Base-by-base conservation (phyloP, 345 rosid species). In the Lenwebbia sp. region DNA sequence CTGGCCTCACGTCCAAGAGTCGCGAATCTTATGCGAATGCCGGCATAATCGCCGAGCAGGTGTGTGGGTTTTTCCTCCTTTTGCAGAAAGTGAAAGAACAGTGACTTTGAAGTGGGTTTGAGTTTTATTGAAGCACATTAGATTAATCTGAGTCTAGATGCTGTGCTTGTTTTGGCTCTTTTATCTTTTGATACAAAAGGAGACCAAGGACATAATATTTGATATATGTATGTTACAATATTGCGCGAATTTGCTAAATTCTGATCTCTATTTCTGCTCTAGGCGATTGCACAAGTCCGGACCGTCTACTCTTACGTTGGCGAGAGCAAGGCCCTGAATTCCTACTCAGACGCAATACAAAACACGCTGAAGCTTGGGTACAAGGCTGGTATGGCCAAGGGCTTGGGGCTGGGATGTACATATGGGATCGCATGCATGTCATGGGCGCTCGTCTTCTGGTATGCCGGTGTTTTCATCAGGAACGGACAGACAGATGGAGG, bases 381-480 rank as follows among this genome's bases (percentile, higher is more conserved):
- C 89, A 98, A 96, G 91, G 99, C 99, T 33, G 99, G 99, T 22
- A 95, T 98, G 99, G 99, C 99, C 85, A 98, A 98, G 91, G 99
- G 99, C 9, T 92, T 98, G 90, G 99, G 99, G 30, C 91, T 98
- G 37, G 99, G 99, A 87, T 98, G 99, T 88, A 98, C 99, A 0
- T 98, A 94, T 87, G 99, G 99, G 54, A 98, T 98, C 83, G 99
- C 99, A 57, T 96, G 99, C 88, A 98, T 98, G 99, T 98, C 99
- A 19, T 98, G 99, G 99, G 99, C 99, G n/a, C 92, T 98, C 83
- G 99, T 98, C 47, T 98, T 98, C 85, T 98, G 99, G 99, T 98
- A 98, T 21, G 99, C 99, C 1, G 99, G 99, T 54, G 99, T 98
- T 90, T 98, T 98, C 85, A 95, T 98, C 86, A 89, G 99, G 91